Evolutionary conservation across 352 stramenopile genomes (phyloP), one percentile per base, ranked within the genome.

Genomic region (Blastocystis sp.): DNA sequence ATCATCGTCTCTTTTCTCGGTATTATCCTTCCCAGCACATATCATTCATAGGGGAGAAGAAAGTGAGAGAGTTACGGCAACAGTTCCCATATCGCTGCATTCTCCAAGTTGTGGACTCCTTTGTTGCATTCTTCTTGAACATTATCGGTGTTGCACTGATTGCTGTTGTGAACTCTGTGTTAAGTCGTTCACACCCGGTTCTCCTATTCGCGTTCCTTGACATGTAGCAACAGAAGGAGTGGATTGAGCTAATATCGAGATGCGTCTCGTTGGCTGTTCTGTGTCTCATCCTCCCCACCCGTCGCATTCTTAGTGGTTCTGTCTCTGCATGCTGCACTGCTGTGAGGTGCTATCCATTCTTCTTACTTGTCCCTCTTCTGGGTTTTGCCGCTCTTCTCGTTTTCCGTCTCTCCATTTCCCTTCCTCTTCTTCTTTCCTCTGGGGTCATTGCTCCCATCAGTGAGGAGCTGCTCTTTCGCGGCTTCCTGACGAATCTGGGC

Each of bases 401-500:
- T 19, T 54, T 84, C 52, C n/a, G 52, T 77, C 3, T 11, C 0
- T 40, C 2, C n/a, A 2, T 57, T 34, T 3, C 1, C 6, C 40
- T 77, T 17, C 28, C 40, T 34, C 66, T 77, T 77, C 42, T 11
- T 17, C 21, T 59, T 40, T 69, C 9, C 7, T 68, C 38, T 54
- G 10, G 38, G 48, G 34, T 69, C 57, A n/a, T 54, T n/a, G 57
- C 74, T 4, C 40, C 48, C 48, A 61, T 84, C 34, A 57, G 38
- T n/a, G 74, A 84, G 42, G 74, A 84, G 21, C 52, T 68, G 6
- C 3, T 84, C 9, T 84, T 84, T 48, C 74, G 74, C 9, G 11
- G 34, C 34, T 84, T 69, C 45, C 28, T 84, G 14, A 69, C 52
- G 40, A 84, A 84, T 52, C 38, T 84, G 1, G n/a, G 54, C 57